Evolutionary conservation across 2,329 filamentous ascomycete genomes (phyloP), one percentile per base, ranked within the genome.

Genomic region (Aspergillus aculeatinus): DNA sequence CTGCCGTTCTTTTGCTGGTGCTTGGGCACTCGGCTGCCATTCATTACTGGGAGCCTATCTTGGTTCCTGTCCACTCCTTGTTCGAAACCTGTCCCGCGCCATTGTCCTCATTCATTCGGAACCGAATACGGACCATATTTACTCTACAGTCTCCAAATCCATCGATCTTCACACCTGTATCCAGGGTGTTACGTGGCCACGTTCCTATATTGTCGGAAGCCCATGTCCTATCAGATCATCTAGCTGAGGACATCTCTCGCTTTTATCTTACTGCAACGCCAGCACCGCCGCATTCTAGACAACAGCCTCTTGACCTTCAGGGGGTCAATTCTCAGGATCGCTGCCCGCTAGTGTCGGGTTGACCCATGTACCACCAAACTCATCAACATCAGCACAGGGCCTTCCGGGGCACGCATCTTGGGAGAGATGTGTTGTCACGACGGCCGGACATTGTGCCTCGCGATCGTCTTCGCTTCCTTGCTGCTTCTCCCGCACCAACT

Each of bases 41-140:
- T 73, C 67, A 58, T 69, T 68, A 51, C 69, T 42, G 53, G 58
- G 60, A 65, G 63, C 60, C 64, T 39, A 52, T 21, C 27, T 50
- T 57, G 23, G 60, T 66, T 61, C 62, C 60, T 60, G 63, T 70
- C 67, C 71, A 68, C 64, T 73, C 70, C 57, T 72, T 72, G 44
- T 56, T 60, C 35, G 44, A 55, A 60, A 33, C 33, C 44, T 50
- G 29, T 25, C 47, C 48, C 49, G 39, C 19, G 31, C 27, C 52
- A 39, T 53, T 56, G 33, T 50, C 61, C 57, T 48, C 42, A 51
- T 65, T 59, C 21, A 59, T 55, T 58, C 19, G 48, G 21, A 25
- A 19, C 42, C 42, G n/a, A 12, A 29, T 27, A 56, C 23, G 16
- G 16, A 35, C 19, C 33, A 16, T 48, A 31, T 25, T 50, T 29